Evolutionary conservation across 306 rosid species (phyloP).

Genomic region (Quercus robur): DNA sequence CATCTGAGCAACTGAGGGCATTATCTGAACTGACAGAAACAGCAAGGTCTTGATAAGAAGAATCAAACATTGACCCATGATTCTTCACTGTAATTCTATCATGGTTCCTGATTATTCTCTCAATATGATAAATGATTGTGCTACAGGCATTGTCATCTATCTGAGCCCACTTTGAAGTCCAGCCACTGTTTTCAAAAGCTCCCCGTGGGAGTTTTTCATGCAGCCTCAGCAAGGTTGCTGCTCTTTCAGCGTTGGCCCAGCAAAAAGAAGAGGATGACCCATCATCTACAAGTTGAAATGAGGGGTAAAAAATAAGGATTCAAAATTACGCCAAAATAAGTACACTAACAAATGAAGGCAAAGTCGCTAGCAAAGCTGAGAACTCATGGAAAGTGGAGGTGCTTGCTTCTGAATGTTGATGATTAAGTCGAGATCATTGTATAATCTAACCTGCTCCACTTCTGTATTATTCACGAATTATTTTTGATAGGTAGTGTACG

Average conservation of each 20-base stretch:
- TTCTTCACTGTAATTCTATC: conserved; percentile 59
- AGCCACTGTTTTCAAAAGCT: conserved; percentile 14
- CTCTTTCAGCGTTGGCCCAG: conserved; percentile 84
- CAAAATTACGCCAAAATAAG: background rate
- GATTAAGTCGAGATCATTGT: background rate
- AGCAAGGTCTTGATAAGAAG: conserved; percentile 54
- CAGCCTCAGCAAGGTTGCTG: conserved; percentile 70
- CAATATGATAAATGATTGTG: conserved; percentile 36
- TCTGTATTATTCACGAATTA: background rate
- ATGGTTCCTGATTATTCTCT: conserved; percentile 53
- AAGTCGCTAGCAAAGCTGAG: background rate
- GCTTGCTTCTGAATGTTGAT: background rate
- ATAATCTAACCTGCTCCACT: too few relatives aligned
- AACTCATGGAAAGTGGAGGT: background rate
- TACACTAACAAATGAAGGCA: background rate
- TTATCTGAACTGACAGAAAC: conserved; percentile 48
- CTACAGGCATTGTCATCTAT: conserved; percentile 3
- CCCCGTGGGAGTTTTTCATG: conserved; percentile 46
- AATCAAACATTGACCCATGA: conserved; percentile 52
- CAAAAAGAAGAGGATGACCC: conserved; percentile 81
- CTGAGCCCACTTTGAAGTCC: conserved; percentile 20
- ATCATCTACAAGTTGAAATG: conserved; percentile 54
- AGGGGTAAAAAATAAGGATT: background rate
- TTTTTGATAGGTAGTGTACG: background rate
- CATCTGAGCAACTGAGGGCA: conserved; percentile 56